Evolutionary conservation across 1,139 yeast species (phyloP), one percentile per base, ranked within the genome.

Genomic region (Debaryomyces fabryi): DNA sequence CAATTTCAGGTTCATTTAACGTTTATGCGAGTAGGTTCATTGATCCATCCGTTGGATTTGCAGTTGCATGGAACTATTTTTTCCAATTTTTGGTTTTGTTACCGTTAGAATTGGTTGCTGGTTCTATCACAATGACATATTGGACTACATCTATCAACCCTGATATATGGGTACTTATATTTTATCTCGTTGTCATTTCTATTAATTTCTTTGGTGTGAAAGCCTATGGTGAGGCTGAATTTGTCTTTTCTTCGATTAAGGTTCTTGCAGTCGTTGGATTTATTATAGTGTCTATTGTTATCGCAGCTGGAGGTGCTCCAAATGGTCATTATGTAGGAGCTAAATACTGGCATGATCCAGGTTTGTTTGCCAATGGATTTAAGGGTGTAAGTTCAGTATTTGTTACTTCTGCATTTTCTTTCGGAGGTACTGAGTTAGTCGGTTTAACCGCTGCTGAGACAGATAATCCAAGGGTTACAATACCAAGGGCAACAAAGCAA

Each of bases 391-490:
- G 67, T 9, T 63, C 76, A 0, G 76, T 71, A 1, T 71, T 74
- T 50, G 68, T 73, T 39, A 70, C 71, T 20, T 73, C 76, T 10
- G 74, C 76, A 1, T 72, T 74, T 43, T 68, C 75, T 44, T 72
- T 69, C 50, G 72, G 72, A 21, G 78, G 78, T 15, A 69, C 72
- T 18, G 78, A 73, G 51, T 64, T 72, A 39, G 73, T 71, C 25
- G 74, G 76, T 3, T 66, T 71, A 15, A 71, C 76, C 6, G 76
- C 77, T 3, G 74, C 75, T 12, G 78, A 73, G 48, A 67, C 77
- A 1, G 68, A 68, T 49, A 68, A 71, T 50, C 76, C 77, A 18
- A 54, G 72, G 23, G 64, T 62, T 35, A 64, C 77, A 8, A 65
- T 73, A 46, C 78, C 78, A 15, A 63, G 64, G 42, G 78, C 78